Evolutionary conservation across 305 asterid genomes (phyloP).

Genomic region (Petunia hybrid): DNA sequence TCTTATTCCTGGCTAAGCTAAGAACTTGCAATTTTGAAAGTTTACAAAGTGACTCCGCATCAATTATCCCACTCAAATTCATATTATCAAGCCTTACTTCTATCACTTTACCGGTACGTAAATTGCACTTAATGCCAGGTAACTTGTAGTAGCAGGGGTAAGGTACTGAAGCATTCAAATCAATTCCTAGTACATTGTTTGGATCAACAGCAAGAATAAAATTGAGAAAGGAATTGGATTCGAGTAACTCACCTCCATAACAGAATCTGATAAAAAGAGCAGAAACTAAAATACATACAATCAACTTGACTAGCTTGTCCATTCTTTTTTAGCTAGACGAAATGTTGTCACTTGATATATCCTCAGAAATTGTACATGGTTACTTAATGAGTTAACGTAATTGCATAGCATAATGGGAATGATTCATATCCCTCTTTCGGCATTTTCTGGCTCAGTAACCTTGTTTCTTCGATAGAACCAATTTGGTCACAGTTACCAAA

Average conservation of each 20-base stretch:
- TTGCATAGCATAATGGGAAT: constrained; percentile 18
- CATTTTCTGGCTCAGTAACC: constrained; percentile 3
- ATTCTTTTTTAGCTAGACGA: constrained; percentile 9
- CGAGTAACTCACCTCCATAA: constrained; percentile 26
- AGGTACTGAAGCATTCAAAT: background rate
- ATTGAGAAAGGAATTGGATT: constrained; percentile 33
- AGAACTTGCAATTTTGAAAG: constrained; percentile 39
- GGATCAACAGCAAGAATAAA: constrained; percentile 44
- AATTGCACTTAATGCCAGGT: constrained; percentile 36
- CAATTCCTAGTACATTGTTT: constrained; percentile 35
- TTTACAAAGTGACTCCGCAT: constrained; percentile 36
- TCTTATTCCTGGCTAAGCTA: constrained; percentile 38
- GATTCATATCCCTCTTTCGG: constrained; percentile 19
- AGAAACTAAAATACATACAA: constrained; percentile 27
- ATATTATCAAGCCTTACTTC: constrained; percentile 36
- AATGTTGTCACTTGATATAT: constrained; percentile 8
- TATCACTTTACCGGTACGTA: background rate
- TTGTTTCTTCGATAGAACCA: constrained; percentile 19
- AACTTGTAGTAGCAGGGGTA: constrained; percentile 36
- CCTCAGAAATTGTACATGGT: background rate
- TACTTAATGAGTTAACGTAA: background rate
- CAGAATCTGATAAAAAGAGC: constrained; percentile 33
- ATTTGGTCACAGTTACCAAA: constrained; percentile 27
- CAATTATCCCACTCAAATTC: constrained; percentile 40
- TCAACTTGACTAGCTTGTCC: constrained; percentile 25